phyloP scores from a whole-genome alignment of 768 basidiomycete species.

The Amanita phalloides region DNA sequence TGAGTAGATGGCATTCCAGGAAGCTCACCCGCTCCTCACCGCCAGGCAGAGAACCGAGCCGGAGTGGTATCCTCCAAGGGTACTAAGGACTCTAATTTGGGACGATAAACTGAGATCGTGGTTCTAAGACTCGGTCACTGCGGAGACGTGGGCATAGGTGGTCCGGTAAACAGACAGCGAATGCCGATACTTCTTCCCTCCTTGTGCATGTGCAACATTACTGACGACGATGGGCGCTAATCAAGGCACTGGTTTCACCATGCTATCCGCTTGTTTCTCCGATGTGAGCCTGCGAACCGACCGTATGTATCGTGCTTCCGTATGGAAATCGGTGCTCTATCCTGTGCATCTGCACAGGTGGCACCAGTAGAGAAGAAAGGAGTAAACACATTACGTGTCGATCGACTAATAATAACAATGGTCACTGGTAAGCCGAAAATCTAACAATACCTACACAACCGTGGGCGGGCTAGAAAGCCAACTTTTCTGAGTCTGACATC shows the following conservation, averaged over 20 bases:
- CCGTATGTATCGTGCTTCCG: not conserved
- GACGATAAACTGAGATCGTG: not conserved
- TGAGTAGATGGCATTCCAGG: not conserved
- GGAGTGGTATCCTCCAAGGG: not conserved
- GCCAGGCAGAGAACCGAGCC: not conserved
- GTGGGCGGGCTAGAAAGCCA: not conserved
- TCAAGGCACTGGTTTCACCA: not conserved
- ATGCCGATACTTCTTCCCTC: not conserved
- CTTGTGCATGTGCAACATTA: not conserved
- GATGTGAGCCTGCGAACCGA: not conserved
- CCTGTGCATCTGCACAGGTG: not conserved
- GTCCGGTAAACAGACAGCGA: not conserved
- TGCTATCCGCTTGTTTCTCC: not conserved
- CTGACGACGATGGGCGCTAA: not conserved
- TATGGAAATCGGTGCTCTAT: not conserved
- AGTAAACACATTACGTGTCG: not conserved
- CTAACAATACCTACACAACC: not conserved
- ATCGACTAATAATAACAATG: not conserved
- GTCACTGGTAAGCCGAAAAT: not conserved
- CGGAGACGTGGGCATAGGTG: not conserved
- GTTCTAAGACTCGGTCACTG: not conserved
- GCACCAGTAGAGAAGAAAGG: not conserved
- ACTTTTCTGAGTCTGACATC: not conserved
- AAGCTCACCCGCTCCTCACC: conserved; percentile 1
- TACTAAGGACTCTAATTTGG: not conserved